Percentiles rank a stretch among this genome's conserved stretches.
Conservation (phyloP, 78 protist genomes). For the Polysphondylium violaceum region DNA sequence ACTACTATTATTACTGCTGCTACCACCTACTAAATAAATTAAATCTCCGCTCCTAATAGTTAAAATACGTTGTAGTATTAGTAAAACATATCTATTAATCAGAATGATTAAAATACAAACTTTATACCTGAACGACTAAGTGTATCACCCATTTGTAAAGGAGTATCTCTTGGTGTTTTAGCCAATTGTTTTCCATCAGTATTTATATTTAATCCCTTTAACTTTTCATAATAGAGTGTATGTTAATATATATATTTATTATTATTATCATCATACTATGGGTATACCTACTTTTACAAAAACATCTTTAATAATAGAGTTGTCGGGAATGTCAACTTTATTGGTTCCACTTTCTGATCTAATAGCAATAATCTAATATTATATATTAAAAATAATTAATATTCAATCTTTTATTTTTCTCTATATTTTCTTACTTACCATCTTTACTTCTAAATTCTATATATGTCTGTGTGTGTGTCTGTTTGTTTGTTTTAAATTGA, state of each 20-base stretch:
- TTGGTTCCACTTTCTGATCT: conserved; percentile 66
- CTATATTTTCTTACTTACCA: too few relatives aligned
- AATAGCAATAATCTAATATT: conserved; percentile 55
- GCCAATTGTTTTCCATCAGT: conserved; percentile 41
- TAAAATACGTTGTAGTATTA: background rate
- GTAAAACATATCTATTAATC: background rate
- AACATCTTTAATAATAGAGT: conserved; percentile 34
- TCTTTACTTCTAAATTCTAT: too few relatives aligned
- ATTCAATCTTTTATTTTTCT: too few relatives aligned
- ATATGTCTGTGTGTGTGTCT: too few relatives aligned
- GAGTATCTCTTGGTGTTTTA: conserved; percentile 35
- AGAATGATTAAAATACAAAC: background rate
- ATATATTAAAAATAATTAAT: background rate
- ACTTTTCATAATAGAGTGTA: background rate
- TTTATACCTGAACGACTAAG: conserved; percentile 30
- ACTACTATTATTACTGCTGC: background rate
- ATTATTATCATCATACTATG: too few relatives aligned
- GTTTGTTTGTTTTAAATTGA: too few relatives aligned
- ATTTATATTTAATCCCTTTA: conserved; percentile 4
- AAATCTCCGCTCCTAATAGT: conserved; percentile 46
- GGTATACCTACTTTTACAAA: conserved; percentile 14
- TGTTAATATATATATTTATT: background rate
- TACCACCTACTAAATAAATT: conserved; percentile 4
- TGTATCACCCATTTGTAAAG: conserved; percentile 13
- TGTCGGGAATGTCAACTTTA: conserved; percentile 21